Base-by-base conservation (phyloP, 129 eudicot genomes). In the Kitagawia praeruptora region DNA sequence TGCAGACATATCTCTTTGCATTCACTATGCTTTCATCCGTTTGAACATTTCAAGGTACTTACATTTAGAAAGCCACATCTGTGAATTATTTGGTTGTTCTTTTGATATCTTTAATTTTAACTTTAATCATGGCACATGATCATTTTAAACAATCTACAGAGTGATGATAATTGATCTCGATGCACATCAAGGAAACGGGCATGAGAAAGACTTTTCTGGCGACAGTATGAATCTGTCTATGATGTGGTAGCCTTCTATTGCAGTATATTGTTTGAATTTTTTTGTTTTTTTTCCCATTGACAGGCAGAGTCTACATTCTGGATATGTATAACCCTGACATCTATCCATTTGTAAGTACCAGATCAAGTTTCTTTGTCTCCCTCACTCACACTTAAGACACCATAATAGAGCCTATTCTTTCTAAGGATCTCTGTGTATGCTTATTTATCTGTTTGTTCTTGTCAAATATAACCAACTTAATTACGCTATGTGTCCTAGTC, bases 121-220 rank as follows among this genome's bases (percentile, higher is more conserved):
- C 25, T 19, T 64, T 0, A 42, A 49, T 75, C 27, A 19, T 63
- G 25, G 66, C n/a, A 27, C 38, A 3, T 11, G 73, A 31, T 31
- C 73, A n/a, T 51, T 77, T 41, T 18, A 76, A 81, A 80, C 42
- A 66, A 73, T 21, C 42, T 74, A 64, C 89, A 91, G 97, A 92
- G 93, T 92, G 77, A 87, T 92, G 97, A 92, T 95, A 69, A 90
- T 95, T 75, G 98, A 95, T 87, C 94, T 95, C 25, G 98, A 94
- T 88, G 98, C 98, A 67, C 97, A 95, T 85, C 97, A 95, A 85
- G 98, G 98, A 77, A 94, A 95, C 51, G 97, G 98, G 45, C 98
- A 95, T 77, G 98, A 95, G 84, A 92, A 74, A 54, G 97, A 92
- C 87, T 95, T 95, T 87, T 70, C 93, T 45, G 66, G 84, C 53